Base-by-base conservation (phyloP, 2,329 filamentous ascomycete species). In the Fusarium falciforme region DNA sequence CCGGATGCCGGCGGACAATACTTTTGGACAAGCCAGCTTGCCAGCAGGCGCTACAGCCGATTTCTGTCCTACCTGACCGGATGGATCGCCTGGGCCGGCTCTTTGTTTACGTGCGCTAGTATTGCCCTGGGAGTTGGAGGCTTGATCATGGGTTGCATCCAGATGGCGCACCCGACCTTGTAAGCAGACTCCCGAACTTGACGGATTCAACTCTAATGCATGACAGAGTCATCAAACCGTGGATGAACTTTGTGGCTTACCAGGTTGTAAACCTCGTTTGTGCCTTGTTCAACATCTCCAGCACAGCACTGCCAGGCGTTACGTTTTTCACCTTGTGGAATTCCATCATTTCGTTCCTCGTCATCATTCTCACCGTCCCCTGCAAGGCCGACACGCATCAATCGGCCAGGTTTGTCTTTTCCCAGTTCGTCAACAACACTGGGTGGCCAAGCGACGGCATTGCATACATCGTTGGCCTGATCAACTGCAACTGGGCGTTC, bases 401-500 rank as follows among this genome's bases (percentile, higher is more conserved):
- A 36, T 36, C 52, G 0, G n/a, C 52, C 12, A 31, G 22, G 5
- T 57, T 57, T 20, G 52, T 57, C 52, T 36, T 57, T 20, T 22
- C 52, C 12, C n/a, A 57, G 52, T 57, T 57, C 20, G 31, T 57
- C 31, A 57, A 57, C 52, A 31, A 33, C n/a, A 57, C 52, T 5
- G 52, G 52, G 2, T 57, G 52, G 52, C 31, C 52, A 6, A 57
- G n/a, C 31, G 31, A 57, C 6, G 52, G 52, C 14, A 57, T 57
- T 22, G 52, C 52, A 1, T 65, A 61, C 14, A 64, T 70, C 7
- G 61, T 68, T 1, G 68, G 68, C 4, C 33, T 70, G 14, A 70
- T 68, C 49, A 70, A 70, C 57, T 35, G 47, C 12, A 70, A 67
- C 38, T 68, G 65, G 64, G 65, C 61, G 1, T 68, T 68, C 17